Evolutionary conservation across 2,329 filamentous ascomycete genomes (phyloP).

Genomic region (Rhytidhysteron rufulum): DNA sequence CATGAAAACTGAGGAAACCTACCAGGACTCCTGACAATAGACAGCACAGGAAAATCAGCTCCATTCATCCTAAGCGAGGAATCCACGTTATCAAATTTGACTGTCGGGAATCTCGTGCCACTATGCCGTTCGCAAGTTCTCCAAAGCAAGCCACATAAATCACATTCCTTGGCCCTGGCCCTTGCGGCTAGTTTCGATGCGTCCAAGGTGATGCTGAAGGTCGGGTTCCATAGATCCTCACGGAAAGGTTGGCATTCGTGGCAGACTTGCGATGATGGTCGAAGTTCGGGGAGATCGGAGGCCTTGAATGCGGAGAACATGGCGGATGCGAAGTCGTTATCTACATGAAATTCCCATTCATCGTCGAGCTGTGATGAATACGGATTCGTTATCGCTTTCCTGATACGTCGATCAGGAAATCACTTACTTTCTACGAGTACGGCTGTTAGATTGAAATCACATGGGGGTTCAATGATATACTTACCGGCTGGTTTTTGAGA

Average conservation of each 20-base stretch:
- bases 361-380: background rate
- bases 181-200: background rate
- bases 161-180: background rate
- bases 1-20: background rate
- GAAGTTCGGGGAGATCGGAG: background rate
- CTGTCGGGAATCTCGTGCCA: background rate
- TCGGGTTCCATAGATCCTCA: background rate
- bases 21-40: background rate
- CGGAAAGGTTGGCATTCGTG: background rate
- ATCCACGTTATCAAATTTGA: background rate
- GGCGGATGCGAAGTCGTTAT: background rate
- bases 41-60: background rate
- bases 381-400: background rate
- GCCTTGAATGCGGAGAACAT: background rate
- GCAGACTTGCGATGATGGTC: background rate
- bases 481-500: no score
- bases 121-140: background rate
- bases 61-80: background rate
- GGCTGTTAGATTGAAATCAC: no score
- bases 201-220: background rate
- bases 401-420: no score
- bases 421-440: no score
- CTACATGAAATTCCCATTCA: background rate
- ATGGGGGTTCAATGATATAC: no score
- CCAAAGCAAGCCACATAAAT: background rate